Evolutionary conservation across 2,329 filamentous ascomycete genomes (phyloP).

Genomic region (Podosphaera fusca): DNA sequence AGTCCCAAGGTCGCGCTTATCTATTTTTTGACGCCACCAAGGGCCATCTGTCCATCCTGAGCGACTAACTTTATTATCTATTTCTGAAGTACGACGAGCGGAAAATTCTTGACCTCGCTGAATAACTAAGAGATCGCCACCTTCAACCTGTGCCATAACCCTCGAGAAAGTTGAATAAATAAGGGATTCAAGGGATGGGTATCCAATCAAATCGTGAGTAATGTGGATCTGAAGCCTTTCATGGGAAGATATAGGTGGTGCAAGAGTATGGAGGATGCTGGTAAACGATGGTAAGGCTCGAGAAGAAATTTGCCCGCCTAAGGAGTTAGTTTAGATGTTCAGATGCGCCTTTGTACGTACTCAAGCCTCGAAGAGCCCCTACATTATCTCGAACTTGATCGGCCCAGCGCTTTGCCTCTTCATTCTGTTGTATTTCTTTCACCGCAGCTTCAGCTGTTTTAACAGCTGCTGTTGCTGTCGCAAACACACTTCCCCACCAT

Average conservation of each 20-base stretch:
- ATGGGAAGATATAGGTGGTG: conserved; percentile 87
- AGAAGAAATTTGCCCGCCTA: conserved; percentile 68
- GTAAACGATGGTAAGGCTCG: conserved; percentile 87
- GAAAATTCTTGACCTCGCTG: conserved; percentile 77
- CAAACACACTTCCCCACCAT: conserved; percentile 75
- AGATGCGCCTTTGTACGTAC: conserved; percentile 23
- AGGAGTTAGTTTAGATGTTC: conserved; percentile 4
- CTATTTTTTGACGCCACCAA: conserved; percentile 65
- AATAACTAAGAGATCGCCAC: conserved; percentile 79
- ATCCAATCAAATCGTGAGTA: conserved; percentile 83
- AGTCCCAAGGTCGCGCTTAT: conserved; percentile 51
- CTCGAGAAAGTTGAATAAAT: conserved; percentile 80
- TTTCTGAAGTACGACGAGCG: conserved; percentile 39
- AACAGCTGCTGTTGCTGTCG: conserved; percentile 51
- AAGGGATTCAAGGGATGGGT: conserved; percentile 80
- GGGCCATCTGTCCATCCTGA: conserved; percentile 80
- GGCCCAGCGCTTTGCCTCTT: conserved; percentile 90
- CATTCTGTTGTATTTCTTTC: conserved; percentile 86
- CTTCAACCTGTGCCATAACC: conserved; percentile 98
- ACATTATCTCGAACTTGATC: conserved; percentile 85
- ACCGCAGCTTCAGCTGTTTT: conserved; percentile 85
- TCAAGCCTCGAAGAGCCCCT: conserved; percentile 49
- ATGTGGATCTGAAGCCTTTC: conserved; percentile 94
- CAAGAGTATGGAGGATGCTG: conserved; percentile 81
- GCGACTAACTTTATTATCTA: conserved; percentile 29